phyloP scores from a whole-genome alignment of 2,329 filamentous ascomycete genomes.

The Chrysoporthe austroafricana region DNA sequence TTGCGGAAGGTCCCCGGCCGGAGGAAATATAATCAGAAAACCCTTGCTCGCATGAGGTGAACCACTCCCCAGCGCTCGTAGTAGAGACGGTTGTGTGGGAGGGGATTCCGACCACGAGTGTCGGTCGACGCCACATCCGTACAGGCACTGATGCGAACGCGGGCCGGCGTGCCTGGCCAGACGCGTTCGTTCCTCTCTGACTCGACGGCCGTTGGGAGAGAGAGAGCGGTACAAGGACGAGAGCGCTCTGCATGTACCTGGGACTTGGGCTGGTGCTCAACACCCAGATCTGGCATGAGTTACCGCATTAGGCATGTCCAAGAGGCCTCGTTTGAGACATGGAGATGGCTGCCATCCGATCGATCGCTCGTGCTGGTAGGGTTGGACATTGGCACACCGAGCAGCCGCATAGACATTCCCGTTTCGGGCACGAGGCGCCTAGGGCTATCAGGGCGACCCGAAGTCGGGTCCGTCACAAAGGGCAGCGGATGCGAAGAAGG shows the following conservation, averaged over 20 bases:
- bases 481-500: slow-evolving; percentile 4
- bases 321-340: neutral
- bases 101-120: neutral
- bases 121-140: too few relatives aligned
- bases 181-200: neutral
- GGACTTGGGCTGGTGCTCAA: neutral
- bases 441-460: slow-evolving; percentile 11
- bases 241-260: slow-evolving; percentile 3
- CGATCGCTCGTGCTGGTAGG: too few relatives aligned
- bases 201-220: neutral
- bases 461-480: slow-evolving; percentile 15
- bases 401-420: slow-evolving; percentile 28
- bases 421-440: slow-evolving; percentile 17
- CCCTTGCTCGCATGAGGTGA: neutral
- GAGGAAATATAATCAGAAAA: neutral
- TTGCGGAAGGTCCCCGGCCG: neutral
- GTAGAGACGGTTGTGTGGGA: neutral
- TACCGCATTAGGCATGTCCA: slow-evolving; percentile 18
- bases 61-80: neutral
- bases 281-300: neutral
- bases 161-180: neutral
- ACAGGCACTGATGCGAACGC: too few relatives aligned
- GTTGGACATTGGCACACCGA: neutral
- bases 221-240: neutral
- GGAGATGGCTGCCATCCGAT: neutral